phyloP scores from a whole-genome alignment of 192 early-diverging fungal genomes.

The Allomyces macrogynus region DNA sequence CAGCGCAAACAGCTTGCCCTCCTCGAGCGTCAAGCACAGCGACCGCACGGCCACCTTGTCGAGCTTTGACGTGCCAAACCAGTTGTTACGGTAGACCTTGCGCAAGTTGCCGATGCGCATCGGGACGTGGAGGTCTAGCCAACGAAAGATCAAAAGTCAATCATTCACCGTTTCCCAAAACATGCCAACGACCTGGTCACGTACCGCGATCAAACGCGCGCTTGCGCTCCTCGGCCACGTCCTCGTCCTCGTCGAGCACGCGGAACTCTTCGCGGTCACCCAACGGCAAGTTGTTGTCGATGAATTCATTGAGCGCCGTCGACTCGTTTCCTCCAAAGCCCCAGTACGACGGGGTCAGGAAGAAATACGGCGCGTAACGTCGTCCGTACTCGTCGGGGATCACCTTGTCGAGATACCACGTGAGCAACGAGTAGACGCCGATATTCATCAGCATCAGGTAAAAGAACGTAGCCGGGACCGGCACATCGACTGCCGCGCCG shows the following conservation, averaged over 20 bases:
- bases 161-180: background rate
- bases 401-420: conserved; percentile 54
- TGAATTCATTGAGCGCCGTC: background rate
- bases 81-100: conserved; percentile 26
- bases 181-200: background rate
- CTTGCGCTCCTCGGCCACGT: conserved; percentile 20
- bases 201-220: conserved; percentile 18
- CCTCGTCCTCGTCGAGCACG: conserved; percentile 23
- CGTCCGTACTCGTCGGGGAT: conserved; percentile 59
- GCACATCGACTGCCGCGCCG: conserved; percentile 25
- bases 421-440: conserved; percentile 31
- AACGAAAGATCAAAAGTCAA: background rate
- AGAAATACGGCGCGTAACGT: conserved; percentile 25
- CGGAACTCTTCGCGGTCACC: conserved; percentile 10
- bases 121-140: conserved; percentile 8
- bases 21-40: conserved; percentile 24
- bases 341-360: conserved; percentile 46
- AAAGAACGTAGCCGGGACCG: conserved; percentile 37
- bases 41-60: conserved; percentile 32
- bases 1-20: conserved; percentile 34
- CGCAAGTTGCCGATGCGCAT: conserved; percentile 32
- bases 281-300: background rate
- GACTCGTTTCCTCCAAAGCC: conserved; percentile 20
- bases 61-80: conserved; percentile 13
- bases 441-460: conserved; percentile 45